Evolutionary conservation across 805 yeast species (phyloP).

Genomic region (Candida tibetensis): DNA sequence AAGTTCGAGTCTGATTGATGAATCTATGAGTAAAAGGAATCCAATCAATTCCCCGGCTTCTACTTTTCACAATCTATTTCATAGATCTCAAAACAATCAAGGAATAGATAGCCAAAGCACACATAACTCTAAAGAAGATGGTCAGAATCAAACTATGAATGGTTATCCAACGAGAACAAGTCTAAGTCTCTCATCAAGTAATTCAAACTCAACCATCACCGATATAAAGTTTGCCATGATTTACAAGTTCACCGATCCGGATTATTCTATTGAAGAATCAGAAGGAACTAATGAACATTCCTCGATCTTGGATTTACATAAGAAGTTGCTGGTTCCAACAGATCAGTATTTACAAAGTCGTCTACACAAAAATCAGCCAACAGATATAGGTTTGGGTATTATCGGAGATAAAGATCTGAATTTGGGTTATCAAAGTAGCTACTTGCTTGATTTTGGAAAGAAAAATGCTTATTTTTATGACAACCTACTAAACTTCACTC

Average conservation of each 20-base stretch:
- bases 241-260: slow-evolving; percentile 35
- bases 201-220: slow-evolving; percentile 31
- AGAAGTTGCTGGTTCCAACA: slow-evolving; percentile 31
- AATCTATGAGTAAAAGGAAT: slow-evolving; percentile 16
- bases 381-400: slow-evolving; percentile 22
- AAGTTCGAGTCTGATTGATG: slow-evolving; percentile 17
- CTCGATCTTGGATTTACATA: slow-evolving; percentile 25
- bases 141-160: slow-evolving; percentile 4
- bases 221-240: slow-evolving; percentile 30
- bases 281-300: slow-evolving; percentile 21
- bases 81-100: slow-evolving; percentile 20
- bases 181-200: slow-evolving; percentile 32
- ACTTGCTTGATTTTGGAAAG: slow-evolving; percentile 19
- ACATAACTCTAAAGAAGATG: slow-evolving; percentile 14
- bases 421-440: slow-evolving; percentile 12
- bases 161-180: slow-evolving; percentile 18
- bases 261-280: slow-evolving; percentile 22
- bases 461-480: slow-evolving; percentile 16
- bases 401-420: slow-evolving; percentile 8
- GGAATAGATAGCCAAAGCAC: slow-evolving; percentile 7
- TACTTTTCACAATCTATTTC: slow-evolving; percentile 34
- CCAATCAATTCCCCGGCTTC: slow-evolving; percentile 31
- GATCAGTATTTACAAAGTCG: slow-evolving; percentile 31
- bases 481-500: slow-evolving; percentile 17
- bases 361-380: slow-evolving; percentile 13